Conservation (phyloP, 768 basidiomycete genomes). For the Jaapia argillacea region DNA sequence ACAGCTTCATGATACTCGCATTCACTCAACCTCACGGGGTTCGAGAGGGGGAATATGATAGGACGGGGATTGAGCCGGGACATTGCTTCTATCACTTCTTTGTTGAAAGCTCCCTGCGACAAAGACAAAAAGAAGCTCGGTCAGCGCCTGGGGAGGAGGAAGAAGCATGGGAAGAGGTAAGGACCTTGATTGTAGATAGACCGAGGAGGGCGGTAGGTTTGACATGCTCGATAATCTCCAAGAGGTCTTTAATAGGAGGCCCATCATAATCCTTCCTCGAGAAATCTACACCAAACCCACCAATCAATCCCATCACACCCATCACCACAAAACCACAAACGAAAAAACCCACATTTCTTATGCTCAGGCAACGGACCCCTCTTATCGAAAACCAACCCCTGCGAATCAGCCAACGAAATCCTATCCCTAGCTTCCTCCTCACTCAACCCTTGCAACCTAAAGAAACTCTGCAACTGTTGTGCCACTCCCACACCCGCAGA, state of each 20-base stretch:
- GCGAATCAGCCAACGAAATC: conserved; percentile 82
- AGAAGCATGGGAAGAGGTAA: conserved; percentile 5
- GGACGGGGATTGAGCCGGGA: conserved; percentile 69
- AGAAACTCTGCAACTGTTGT: conserved; percentile 82
- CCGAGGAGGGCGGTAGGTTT: conserved; percentile 86
- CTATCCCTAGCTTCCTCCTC: conserved; percentile 65
- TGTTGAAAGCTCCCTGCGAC: conserved; percentile 59
- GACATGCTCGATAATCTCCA: conserved; percentile 72
- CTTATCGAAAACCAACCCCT: conserved; percentile 72
- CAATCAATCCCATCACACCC: too few species aligned
- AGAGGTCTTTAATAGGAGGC: conserved; percentile 61
- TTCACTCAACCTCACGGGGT: conserved; percentile 76
- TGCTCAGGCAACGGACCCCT: conserved; percentile 70
- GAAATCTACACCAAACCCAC: too few species aligned
- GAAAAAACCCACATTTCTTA: conserved; percentile 55
- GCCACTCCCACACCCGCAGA: conserved; percentile 91
- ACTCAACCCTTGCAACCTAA: conserved; percentile 68
- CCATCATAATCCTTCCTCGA: conserved; percentile 74
- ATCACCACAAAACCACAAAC: too few species aligned
- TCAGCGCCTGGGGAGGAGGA: neutral
- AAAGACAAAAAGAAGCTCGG: neutral
- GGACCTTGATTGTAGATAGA: conserved; percentile 71
- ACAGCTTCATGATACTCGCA: conserved; percentile 75
- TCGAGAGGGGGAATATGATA: conserved; percentile 89
- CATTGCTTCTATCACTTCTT: conserved; percentile 67